Conservation (phyloP, 208 protist genomes). For the Zelonia costaricensis region DNA sequence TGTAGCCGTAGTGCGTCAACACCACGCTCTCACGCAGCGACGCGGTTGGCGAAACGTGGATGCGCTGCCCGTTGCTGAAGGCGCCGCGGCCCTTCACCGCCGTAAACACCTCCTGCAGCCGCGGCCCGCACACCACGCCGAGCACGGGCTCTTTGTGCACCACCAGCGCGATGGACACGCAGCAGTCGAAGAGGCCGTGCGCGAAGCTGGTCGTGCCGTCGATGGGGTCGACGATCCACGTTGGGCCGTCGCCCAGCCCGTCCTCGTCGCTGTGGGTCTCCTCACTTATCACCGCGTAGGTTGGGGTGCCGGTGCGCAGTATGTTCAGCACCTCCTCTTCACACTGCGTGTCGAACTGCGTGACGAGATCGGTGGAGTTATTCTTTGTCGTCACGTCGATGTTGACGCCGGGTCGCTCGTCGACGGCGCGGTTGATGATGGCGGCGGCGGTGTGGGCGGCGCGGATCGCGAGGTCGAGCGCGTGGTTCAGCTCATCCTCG, state of each 20-base stretch:
- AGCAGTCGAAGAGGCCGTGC: conserved; percentile 86
- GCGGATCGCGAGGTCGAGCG: conserved; percentile 59
- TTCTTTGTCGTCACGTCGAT: conserved; percentile 44
- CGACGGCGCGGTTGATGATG: conserved; percentile 65
- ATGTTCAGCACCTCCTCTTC: conserved; percentile 75
- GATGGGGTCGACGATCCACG: conserved; percentile 87
- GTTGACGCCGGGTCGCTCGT: conserved; percentile 34
- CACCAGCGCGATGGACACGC: conserved; percentile 81
- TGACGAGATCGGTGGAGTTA: conserved; percentile 67
- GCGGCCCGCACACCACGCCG: conserved; percentile 78
- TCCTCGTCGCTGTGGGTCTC: conserved; percentile 41
- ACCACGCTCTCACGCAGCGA: conserved; percentile 65
- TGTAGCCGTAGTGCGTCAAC: conserved; percentile 61
- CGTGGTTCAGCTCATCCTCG: conserved; percentile 57
- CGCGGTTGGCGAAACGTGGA: conserved; percentile 60
- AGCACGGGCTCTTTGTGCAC: conserved; percentile 73
- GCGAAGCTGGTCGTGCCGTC: conserved; percentile 82
- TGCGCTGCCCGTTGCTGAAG: conserved; percentile 85
- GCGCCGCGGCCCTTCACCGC: conserved; percentile 79
- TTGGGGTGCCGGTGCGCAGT: conserved; percentile 52
- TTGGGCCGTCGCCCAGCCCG: conserved; percentile 51
- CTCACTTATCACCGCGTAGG: conserved; percentile 69
- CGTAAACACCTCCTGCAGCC: conserved; percentile 79
- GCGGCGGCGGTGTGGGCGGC: conserved; percentile 55
- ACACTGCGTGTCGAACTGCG: conserved; percentile 75